These are phyloP conservation scores for Boeremia exigua DNA, from an alignment of 2,329 filamentous ascomycete genomes.

Conservation along the genomic window DNA sequence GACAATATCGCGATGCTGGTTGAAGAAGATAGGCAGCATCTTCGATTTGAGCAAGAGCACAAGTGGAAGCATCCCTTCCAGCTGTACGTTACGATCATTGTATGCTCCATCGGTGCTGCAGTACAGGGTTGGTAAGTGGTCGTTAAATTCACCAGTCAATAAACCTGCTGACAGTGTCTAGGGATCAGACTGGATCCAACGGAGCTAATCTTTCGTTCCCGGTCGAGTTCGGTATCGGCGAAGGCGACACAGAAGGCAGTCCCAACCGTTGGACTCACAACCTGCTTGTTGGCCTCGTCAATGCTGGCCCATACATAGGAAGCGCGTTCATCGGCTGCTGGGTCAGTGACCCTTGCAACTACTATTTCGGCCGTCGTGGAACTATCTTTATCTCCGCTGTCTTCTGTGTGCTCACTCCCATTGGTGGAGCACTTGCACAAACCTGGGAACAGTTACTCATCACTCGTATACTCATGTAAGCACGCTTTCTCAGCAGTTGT, in stretches of 20 bases:
- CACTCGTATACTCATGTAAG: constrained; percentile 27
- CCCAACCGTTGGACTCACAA: constrained; percentile 25
- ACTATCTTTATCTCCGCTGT: constrained; percentile 38
- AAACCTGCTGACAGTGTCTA: neutral
- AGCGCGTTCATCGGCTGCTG: constrained; percentile 38
- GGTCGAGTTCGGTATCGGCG: constrained; percentile 55
- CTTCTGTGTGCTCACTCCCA: constrained; percentile 33
- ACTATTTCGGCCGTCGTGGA: constrained; percentile 35
- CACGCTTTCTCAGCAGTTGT: neutral
- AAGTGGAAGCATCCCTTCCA: constrained; percentile 64
- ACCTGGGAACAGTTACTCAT: constrained; percentile 33
- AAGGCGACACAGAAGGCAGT: constrained; percentile 20
- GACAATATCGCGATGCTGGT: constrained; percentile 67
- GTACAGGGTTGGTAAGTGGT: constrained; percentile 47
- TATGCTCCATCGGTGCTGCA: constrained; percentile 70
- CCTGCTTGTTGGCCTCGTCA: constrained; percentile 24
- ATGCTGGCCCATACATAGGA: constrained; percentile 37
- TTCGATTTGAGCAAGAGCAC: constrained; percentile 68
- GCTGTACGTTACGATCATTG: constrained; percentile 69
- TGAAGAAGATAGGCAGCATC: constrained; percentile 63
- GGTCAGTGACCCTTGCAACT: constrained; percentile 37
- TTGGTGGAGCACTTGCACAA: constrained; percentile 30
- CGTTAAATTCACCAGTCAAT: no score
- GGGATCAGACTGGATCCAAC: constrained; percentile 64
- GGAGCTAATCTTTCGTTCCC: constrained; percentile 66